Base-by-base conservation (phyloP, 305 asterid species). In the Fraxinus sp. region DNA sequence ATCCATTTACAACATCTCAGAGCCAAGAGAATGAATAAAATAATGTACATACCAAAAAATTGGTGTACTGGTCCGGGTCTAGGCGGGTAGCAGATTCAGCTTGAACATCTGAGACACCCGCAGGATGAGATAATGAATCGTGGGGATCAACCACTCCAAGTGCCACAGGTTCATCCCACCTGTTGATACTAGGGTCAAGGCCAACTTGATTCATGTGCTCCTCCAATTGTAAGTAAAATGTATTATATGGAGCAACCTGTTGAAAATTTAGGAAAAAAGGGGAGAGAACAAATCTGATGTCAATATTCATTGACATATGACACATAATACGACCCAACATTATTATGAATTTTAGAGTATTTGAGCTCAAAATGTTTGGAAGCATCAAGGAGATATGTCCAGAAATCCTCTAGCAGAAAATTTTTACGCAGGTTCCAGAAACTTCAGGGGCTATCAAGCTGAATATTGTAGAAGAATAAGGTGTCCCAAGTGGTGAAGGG, bases 91-190 rank as follows among this genome's bases (percentile, higher is more conserved):
- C 99, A 82, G 95, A 90, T 88, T 95, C 98, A 18, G 99, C 91
- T 86, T 92, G 97, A 82, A 82, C 97, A 89, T 95, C 99, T 5
- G 98, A 90, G 74, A 93, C 96, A 76, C 99, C 99, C 78, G 99
- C 98, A 73, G 98, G 95, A 92, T 94, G 99, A 70, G 99, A 95
- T 86, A 94, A 84, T 39, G 99, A 95, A 90, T 95, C 98, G 71
- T 95, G 98, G 78, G 98, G 99, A 88, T 95, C 99, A 71, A 94
- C 93, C 82, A 93, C 84, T 81, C 97, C 99, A 84, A 95, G 97
- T 71, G 97, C 90, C 62, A 95, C 86, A 62, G 95, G 93, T 79
- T 91, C 92, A 86, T 93, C 95, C 99, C 99, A 95, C 86, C 91
- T 88, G 81, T 94, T 95, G 85, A 92, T 85, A 46, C 84, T 90